Conservation (phyloP, 2,329 filamentous ascomycete genomes). For the Bipolaris sorokiniana region DNA sequence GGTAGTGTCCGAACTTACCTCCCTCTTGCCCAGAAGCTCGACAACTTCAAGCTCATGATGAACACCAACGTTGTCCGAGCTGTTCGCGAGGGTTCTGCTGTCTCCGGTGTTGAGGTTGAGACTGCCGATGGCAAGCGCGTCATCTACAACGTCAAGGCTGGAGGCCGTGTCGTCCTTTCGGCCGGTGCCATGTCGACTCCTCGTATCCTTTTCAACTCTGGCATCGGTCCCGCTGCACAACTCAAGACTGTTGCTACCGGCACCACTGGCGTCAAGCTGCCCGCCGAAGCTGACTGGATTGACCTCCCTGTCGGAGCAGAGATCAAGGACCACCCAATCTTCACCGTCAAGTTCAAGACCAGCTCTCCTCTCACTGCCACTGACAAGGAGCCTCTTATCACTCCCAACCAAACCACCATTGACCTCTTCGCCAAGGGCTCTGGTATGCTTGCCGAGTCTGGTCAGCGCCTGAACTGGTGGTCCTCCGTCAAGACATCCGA, state of each 20-base stretch:
- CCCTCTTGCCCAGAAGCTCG: slow-evolving; percentile 62
- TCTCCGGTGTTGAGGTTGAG: slow-evolving; percentile 69
- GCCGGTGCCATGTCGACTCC: slow-evolving; percentile 72
- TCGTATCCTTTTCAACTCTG: slow-evolving; percentile 70
- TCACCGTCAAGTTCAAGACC: slow-evolving; percentile 44
- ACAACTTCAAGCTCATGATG: slow-evolving; percentile 71
- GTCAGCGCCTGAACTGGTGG: slow-evolving; percentile 59
- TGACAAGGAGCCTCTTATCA: slow-evolving; percentile 31
- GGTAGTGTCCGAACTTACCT: slow-evolving; percentile 75
- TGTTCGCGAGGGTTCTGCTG: slow-evolving; percentile 64
- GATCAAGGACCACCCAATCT: slow-evolving; percentile 50
- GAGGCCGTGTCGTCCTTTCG: slow-evolving; percentile 69
- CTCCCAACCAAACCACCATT: slow-evolving; percentile 37
- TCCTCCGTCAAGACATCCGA: slow-evolving; percentile 53
- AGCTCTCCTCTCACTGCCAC: slow-evolving; percentile 27
- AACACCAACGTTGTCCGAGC: slow-evolving; percentile 70
- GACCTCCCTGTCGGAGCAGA: slow-evolving; percentile 56
- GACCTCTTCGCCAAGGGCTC: slow-evolving; percentile 44
- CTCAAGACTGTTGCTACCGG: slow-evolving; percentile 54
- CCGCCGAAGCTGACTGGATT: slow-evolving; percentile 55
- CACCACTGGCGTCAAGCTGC: slow-evolving; percentile 50
- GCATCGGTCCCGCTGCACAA: slow-evolving; percentile 66
- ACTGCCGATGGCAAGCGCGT: slow-evolving; percentile 48
- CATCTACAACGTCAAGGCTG: slow-evolving; percentile 61
- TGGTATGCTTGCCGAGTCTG: slow-evolving; percentile 55